Base-by-base conservation (phyloP, 345 rosid genomes). In the Gossypium ekmanianum region DNA sequence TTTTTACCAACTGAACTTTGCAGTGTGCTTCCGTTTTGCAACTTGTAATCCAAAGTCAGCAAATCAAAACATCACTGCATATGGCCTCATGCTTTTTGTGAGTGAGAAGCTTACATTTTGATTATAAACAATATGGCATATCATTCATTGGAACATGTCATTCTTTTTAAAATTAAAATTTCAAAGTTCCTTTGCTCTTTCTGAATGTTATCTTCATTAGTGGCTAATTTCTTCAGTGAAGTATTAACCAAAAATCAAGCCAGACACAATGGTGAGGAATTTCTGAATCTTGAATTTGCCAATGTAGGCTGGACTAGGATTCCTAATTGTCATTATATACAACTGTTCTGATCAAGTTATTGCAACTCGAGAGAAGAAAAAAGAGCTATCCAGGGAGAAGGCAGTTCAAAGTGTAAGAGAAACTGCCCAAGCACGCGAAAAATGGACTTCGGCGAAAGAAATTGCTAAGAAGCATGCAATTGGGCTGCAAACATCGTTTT, bases 341-440 rank as follows among this genome's bases (percentile, higher is more conserved):
- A 93, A 94, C 84, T 96, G 94, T 83, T 93, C 99, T 14, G 99
- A 96, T 76, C 99, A 93, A 92, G 97, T 90, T 58, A 90, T 95
- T 58, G 82, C 94, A 3, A 93, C 98, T 14, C 83, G 98, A 81
- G 99, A 93, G 83, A 86, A 81, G 86, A 92, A 92, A 76, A 89
- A 86, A 57, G 98, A 97, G 58, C 74, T 89, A 83, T 86, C 99
- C 50, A 87, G 99, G 61, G 97, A 93, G 70, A 91, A 88, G 70
- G 99, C 98, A 50, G 97, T 90, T 52, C 92, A 87, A 59, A 93
- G 95, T 72, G 97, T 96, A 41, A 82, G 94, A 14, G 98, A 96
- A 39, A 76, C 88, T 7, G 87, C 87, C 1, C 97, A 87, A 80
- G 85, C 97, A 0, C 85, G 88, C 2, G 97, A 93, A 79, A 92